Conservation (phyloP, 2,329 filamentous ascomycete genomes). For the Pyrenochaeta sp. region DNA sequence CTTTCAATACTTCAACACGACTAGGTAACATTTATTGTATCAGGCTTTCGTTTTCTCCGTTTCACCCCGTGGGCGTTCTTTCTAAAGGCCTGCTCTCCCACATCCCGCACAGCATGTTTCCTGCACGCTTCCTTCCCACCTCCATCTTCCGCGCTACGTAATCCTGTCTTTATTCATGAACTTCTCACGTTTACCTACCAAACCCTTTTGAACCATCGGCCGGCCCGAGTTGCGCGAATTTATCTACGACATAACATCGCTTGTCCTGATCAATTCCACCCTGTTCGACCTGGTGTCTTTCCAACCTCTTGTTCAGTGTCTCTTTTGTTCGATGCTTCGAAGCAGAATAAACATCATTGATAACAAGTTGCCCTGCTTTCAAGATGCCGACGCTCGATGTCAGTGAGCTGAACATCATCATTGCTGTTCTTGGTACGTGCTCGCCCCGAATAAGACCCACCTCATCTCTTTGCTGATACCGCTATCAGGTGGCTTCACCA, state of each 20-base stretch:
- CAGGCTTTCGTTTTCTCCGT: slow-evolving; percentile 5
- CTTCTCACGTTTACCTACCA: background rate
- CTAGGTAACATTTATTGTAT: slow-evolving; percentile 12
- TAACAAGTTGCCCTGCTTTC: background rate
- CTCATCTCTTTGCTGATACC: too few relatives aligned
- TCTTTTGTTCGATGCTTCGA: background rate
- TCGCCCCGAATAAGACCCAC: too few relatives aligned
- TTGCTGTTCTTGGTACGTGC: slow-evolving; percentile 55
- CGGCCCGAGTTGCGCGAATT: slow-evolving; percentile 7
- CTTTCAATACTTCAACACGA: slow-evolving; percentile 1
- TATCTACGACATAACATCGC: background rate
- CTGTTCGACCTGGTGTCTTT: background rate
- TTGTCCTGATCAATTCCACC: background rate
- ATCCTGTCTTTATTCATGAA: background rate
- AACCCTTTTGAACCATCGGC: slow-evolving; percentile 8
- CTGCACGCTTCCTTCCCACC: background rate
- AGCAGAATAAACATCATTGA: background rate
- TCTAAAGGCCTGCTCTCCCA: background rate
- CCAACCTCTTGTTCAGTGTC: background rate
- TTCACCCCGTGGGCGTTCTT: slow-evolving; percentile 6
- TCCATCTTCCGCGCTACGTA: background rate
- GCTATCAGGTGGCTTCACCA: slow-evolving; percentile 55
- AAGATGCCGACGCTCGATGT: slow-evolving; percentile 59
- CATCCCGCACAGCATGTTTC: background rate
- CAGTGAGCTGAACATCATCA: slow-evolving; percentile 63